Conservation (phyloP, 1,139 yeast genomes). For the Taiozyma sp. region DNA sequence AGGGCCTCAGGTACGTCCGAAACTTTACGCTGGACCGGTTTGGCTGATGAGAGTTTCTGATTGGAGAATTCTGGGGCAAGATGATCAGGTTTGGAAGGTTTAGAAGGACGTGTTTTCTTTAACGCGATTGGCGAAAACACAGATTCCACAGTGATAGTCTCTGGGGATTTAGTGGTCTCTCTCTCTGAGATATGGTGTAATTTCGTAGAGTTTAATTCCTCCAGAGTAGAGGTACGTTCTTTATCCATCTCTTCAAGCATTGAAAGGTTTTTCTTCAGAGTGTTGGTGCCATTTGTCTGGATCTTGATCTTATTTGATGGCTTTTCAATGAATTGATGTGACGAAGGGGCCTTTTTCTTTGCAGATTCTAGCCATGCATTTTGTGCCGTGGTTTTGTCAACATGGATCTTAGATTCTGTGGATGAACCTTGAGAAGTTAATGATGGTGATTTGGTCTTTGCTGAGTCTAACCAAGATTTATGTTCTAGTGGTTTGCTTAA, state of each 20-base stretch:
- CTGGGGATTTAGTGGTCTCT: background rate
- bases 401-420: constrained; percentile 2
- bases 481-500: background rate
- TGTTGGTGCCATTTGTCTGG: constrained; percentile 18
- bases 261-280: constrained; percentile 6
- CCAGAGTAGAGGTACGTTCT: constrained; percentile 5
- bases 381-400: constrained; percentile 2
- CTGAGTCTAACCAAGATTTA: background rate
- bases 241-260: constrained; percentile 6
- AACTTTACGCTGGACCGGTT: background rate
- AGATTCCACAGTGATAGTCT: constrained; percentile 2
- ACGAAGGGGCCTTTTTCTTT: constrained; percentile 9
- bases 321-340: constrained; percentile 2
- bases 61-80: background rate
- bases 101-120: constrained; percentile 17
- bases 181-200: constrained; percentile 8
- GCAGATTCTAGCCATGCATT: constrained; percentile 21
- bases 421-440: constrained; percentile 2
- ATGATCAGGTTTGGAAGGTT: constrained; percentile 9
- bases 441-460: background rate
- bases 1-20: constrained; percentile 5
- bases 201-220: constrained; percentile 9
- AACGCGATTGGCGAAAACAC: constrained; percentile 10
- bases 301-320: constrained; percentile 21
- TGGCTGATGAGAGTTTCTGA: background rate